A percentile compares a stretch with the other conserved stretches of the same genome.
These are phyloP conservation scores for Mucor saturninus DNA, from an alignment of 371 early-diverging fungal genomes.

Conservation along the genomic window DNA sequence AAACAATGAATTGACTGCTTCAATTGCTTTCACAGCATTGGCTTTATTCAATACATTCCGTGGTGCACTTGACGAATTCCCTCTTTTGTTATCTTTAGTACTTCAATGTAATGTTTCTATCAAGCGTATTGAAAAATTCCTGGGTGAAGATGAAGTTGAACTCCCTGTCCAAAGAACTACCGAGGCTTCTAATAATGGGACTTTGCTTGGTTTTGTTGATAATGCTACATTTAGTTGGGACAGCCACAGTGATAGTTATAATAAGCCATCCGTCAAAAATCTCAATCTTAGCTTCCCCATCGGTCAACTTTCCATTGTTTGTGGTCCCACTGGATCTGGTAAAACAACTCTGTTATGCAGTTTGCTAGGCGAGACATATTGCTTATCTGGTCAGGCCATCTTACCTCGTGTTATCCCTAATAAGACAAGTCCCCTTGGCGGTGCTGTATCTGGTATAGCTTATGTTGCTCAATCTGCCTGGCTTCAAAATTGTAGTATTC, in stretches of 20 bases:
- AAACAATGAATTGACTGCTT: constrained; percentile 60
- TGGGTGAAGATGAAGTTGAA: constrained; percentile 74
- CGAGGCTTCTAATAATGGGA: constrained; percentile 9
- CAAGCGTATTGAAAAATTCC: constrained; percentile 67
- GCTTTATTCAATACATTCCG: constrained; percentile 69
- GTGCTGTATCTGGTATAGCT: constrained; percentile 62
- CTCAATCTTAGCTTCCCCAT: constrained; percentile 64
- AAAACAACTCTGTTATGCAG: constrained; percentile 79
- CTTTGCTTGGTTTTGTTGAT: constrained; percentile 48
- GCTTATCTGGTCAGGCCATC: constrained; percentile 46
- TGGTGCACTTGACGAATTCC: constrained; percentile 74
- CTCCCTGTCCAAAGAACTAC: constrained; percentile 7
- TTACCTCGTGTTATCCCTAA: constrained; percentile 45
- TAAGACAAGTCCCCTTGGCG: constrained; percentile 27
- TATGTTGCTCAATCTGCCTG: constrained; percentile 85
- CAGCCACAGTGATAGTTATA: constrained; percentile 26
- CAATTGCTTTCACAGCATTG: constrained; percentile 68
- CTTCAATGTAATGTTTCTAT: constrained; percentile 77
- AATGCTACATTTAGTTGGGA: constrained; percentile 62
- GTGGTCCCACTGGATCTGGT: constrained; percentile 83
- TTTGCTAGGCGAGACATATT: constrained; percentile 62
- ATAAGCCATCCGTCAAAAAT: constrained; percentile 56
- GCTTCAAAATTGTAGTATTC: constrained; percentile 81
- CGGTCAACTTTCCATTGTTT: constrained; percentile 72
- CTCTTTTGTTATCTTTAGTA: constrained; percentile 65